Evolutionary conservation across 225 moss, liverwort and hornwort genomes (phyloP).

Genomic region (Bryum argenteum): DNA sequence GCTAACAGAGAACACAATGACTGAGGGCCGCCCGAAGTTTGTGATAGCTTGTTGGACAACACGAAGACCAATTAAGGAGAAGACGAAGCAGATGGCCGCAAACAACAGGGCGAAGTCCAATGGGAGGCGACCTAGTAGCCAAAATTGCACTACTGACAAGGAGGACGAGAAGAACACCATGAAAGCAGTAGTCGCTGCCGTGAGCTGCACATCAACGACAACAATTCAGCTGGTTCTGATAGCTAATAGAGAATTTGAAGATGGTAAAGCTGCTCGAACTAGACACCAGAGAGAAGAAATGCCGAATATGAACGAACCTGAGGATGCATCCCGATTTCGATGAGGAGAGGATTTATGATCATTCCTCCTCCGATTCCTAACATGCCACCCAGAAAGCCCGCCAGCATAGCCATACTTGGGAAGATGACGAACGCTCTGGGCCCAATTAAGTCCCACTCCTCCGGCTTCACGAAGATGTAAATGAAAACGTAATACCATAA

Average conservation of each 20-base stretch:
- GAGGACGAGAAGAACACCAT: slow-evolving; percentile 81
- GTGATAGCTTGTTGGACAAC: slow-evolving; percentile 51
- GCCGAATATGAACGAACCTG: slow-evolving; percentile 45
- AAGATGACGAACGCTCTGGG: slow-evolving; percentile 33
- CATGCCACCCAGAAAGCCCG: slow-evolving; percentile 68
- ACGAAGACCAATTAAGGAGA: slow-evolving; percentile 45
- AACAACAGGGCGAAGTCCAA: slow-evolving; percentile 49
- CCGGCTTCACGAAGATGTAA: slow-evolving; percentile 19
- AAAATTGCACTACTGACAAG: slow-evolving; percentile 68
- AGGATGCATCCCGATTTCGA: slow-evolving; percentile 62
- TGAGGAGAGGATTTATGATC: slow-evolving; percentile 63
- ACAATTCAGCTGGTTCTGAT: background rate
- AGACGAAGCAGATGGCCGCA: slow-evolving; percentile 45
- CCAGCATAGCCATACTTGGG: slow-evolving; percentile 50
- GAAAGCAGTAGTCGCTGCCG: slow-evolving; percentile 61
- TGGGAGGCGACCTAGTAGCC: slow-evolving; percentile 65
- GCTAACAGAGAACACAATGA: slow-evolving; percentile 64
- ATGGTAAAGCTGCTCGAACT: background rate
- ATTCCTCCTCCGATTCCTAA: slow-evolving; percentile 68
- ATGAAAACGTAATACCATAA: background rate
- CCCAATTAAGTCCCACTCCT: slow-evolving; percentile 34
- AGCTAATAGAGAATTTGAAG: background rate
- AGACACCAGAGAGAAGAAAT: background rate
- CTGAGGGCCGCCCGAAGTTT: slow-evolving; percentile 54
- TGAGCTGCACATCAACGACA: slow-evolving; percentile 50